These are phyloP conservation scores for Phialocephala subalpina DNA, from an alignment of 2,329 filamentous ascomycete genomes.

Conservation along the genomic window DNA sequence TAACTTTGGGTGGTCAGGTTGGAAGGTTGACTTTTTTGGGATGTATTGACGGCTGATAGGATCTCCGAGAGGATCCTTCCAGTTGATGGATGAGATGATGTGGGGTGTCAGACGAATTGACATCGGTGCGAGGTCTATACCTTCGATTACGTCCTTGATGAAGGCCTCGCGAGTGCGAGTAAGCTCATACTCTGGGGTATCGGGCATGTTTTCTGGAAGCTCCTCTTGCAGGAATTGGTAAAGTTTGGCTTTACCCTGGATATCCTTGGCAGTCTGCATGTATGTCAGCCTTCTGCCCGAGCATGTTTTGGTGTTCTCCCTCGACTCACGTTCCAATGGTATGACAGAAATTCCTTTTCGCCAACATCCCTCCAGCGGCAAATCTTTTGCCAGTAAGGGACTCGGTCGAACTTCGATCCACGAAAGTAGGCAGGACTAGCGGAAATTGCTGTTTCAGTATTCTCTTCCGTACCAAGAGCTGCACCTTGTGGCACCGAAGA, in stretches of 20 bases:
- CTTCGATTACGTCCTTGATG: slow-evolving; percentile 60
- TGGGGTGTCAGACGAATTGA: slow-evolving; percentile 67
- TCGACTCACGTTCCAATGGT: slow-evolving; percentile 60
- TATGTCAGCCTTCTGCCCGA: background rate
- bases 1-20: slow-evolving; percentile 62
- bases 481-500: background rate
- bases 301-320: background rate
- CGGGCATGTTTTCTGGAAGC: slow-evolving; percentile 58
- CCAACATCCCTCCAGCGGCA: slow-evolving; percentile 57
- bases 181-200: slow-evolving; percentile 40
- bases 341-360: slow-evolving; percentile 57
- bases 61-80: slow-evolving; percentile 64
- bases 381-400: slow-evolving; percentile 59
- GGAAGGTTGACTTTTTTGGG: slow-evolving; percentile 59
- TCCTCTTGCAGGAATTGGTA: slow-evolving; percentile 56
- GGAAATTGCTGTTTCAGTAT: background rate
- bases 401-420: slow-evolving; percentile 30
- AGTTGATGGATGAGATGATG: slow-evolving; percentile 65
- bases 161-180: slow-evolving; percentile 60
- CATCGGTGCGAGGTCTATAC: slow-evolving; percentile 64
- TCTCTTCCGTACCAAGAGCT: background rate
- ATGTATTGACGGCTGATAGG: slow-evolving; percentile 68
- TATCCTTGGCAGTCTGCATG: slow-evolving; percentile 56
- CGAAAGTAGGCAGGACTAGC: slow-evolving; percentile 23
- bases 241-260: slow-evolving; percentile 57